phyloP scores from a whole-genome alignment of 2,329 filamentous ascomycete species.

The Pseudogymnoascus sp. region DNA sequence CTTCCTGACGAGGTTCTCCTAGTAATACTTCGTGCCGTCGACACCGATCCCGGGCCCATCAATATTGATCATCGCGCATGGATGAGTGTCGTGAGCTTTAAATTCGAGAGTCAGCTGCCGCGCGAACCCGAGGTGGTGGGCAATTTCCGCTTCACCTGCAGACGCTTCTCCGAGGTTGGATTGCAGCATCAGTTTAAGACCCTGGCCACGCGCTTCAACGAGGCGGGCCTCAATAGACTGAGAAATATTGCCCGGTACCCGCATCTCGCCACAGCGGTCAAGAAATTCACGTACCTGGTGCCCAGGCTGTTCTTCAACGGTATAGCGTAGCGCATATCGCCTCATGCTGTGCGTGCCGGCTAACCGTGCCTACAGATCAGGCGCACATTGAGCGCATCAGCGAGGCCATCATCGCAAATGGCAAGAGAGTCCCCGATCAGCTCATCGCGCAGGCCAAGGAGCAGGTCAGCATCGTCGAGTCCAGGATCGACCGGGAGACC shows the following conservation, averaged over 20 bases:
- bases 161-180: conserved; percentile 42
- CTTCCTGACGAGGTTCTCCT: conserved; percentile 6
- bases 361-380: conserved; percentile 6
- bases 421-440: neutral
- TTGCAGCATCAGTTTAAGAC: conserved; percentile 43
- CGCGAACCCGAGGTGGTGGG: conserved; percentile 2
- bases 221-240: conserved; percentile 41
- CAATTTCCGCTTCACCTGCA: conserved; percentile 41
- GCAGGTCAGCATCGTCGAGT: conserved; percentile 22
- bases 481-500: conserved; percentile 17
- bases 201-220: conserved; percentile 43
- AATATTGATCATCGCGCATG: conserved; percentile 7
- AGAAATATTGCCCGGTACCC: conserved; percentile 41
- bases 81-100: conserved; percentile 8
- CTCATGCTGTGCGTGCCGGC: neutral
- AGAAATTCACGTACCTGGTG: conserved; percentile 54
- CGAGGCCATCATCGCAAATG: neutral
- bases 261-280: conserved; percentile 46
- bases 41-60: conserved; percentile 1
- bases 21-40: conserved; percentile 5
- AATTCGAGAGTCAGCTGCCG: conserved; percentile 1
- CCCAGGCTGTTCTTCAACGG: conserved; percentile 51
- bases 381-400: conserved; percentile 10
- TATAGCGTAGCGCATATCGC: conserved; percentile 13
- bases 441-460: conserved; percentile 19